Conservation (phyloP, 441 rosid species). For the Mallotus japonicus region DNA sequence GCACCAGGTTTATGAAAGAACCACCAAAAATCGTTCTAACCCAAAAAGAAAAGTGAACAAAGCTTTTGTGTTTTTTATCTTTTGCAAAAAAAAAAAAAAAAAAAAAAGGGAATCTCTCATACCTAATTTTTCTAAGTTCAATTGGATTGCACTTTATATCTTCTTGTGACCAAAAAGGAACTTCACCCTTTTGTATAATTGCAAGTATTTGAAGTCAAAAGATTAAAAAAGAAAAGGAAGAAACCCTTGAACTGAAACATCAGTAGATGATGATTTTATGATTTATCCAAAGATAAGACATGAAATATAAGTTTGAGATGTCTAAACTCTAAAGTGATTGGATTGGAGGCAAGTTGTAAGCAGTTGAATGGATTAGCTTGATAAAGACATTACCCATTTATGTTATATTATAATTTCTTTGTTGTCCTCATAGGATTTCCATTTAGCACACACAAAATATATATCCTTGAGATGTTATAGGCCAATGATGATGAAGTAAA, state of each 20-base stretch:
- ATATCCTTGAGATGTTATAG: too few species aligned
- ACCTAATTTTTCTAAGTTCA: conserved; percentile 26
- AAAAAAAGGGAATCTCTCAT: conserved; percentile 44
- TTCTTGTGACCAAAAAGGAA: conserved; percentile 9
- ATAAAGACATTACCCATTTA: conserved; percentile 14
- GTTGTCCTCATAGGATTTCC: neutral
- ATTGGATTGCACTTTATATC: conserved; percentile 5
- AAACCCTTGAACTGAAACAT: conserved; percentile 20
- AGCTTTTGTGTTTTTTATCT: conserved; percentile 18
- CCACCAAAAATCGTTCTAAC: conserved; percentile 3
- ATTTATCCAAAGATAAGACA: conserved; percentile 11
- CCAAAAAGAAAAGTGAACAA: neutral
- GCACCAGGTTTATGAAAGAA: conserved; percentile 4
- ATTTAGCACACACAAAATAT: too few species aligned
- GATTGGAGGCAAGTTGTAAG: conserved; percentile 9
- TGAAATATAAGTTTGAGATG: conserved; percentile 12
- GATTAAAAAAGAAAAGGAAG: too few species aligned
- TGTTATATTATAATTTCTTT: neutral
- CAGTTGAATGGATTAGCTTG: conserved; percentile 15
- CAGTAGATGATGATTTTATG: conserved; percentile 16
- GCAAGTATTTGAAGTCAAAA: conserved; percentile 18
- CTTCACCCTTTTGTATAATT: conserved; percentile 20
- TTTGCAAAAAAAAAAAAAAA: conserved; percentile 36
- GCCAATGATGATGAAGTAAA: too few species aligned
- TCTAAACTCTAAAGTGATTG: conserved; percentile 26